A percentile compares a stretch with the other conserved stretches of the same genome.
These are phyloP conservation scores for Hibiscus syriacus DNA, from an alignment of 345 rosid species.

Conservation along the genomic window DNA sequence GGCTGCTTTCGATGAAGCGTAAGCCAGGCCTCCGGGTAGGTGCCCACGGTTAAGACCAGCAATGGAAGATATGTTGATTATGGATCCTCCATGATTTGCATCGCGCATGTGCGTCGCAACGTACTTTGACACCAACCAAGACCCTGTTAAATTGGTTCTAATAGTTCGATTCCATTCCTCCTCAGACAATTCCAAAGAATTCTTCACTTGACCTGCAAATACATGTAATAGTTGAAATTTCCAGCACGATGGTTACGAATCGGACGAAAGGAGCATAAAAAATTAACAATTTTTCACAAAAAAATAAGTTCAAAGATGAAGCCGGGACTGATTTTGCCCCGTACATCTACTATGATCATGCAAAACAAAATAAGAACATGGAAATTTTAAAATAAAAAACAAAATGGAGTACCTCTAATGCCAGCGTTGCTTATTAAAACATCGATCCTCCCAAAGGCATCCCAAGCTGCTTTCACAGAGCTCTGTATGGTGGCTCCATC, in stretches of 20 bases:
- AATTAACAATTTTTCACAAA: no score
- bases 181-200: conserved; percentile 38
- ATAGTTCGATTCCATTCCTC: conserved; percentile 59
- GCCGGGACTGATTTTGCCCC: conserved; percentile 11
- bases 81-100: conserved; percentile 52
- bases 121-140: conserved; percentile 74
- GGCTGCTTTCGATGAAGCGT: conserved; percentile 53
- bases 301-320: background rate
- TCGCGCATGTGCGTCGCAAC: conserved; percentile 57
- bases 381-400: no score
- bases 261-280: no score
- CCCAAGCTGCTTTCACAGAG: conserved; percentile 54
- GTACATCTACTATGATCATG: no score
- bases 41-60: conserved; percentile 51
- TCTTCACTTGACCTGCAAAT: conserved; percentile 33
- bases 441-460: conserved; percentile 63
- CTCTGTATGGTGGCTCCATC: conserved; percentile 41
- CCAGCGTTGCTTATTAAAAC: conserved; percentile 76
- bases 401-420: conserved; percentile 49
- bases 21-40: conserved; percentile 51
- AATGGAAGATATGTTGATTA: conserved; percentile 64
- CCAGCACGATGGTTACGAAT: no score
- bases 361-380: background rate
- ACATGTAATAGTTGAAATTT: no score
- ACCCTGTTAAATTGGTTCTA: conserved; percentile 58